Base-by-base conservation (phyloP, 2,329 filamentous ascomycete genomes). In the Ambrosiella cleistominuta region DNA sequence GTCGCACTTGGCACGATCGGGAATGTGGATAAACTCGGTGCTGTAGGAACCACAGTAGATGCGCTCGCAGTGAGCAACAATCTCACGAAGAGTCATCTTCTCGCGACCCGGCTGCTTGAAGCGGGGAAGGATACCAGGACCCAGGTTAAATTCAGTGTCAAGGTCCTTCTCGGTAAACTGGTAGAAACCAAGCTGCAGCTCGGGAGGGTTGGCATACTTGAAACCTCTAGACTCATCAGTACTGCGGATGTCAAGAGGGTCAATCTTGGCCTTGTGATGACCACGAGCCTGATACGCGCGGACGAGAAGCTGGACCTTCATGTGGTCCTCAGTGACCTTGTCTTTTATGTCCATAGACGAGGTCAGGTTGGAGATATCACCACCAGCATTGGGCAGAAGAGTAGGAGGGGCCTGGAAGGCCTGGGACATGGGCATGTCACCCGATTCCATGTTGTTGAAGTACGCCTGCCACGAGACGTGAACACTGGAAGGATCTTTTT, bases 401-500 rank as follows among this genome's bases (percentile, higher is more conserved):
- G 86, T 95, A 13, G 93, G 93, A 52, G 93, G 93, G 64, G 93
- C 90, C 64, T 89, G 89, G 77, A 98, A 98, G 65, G 93, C 93
- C 73, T 95, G 87, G 63, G 91, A 93, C 69, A 95, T 88, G 69
- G 91, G 91, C 88, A 98, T 97, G 68, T 93, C 87, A 70, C 93
- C 93, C 64, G 82, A 86, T 77, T 98, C 93, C 86, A 98, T 96
- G 75, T 98, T 98, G 75, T 84, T 88, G 80, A 98, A 98, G 80
- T 98, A 98, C 69, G 94, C 84, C 75, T 95, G 91, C 93, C 93
- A 98, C 70, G 93, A 98, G 66, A 95, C 79, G 73, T 98, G 93
- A 61, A 98, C 93, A 68, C 88, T 95, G 66, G 82, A 80, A 56
- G 93, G 90, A 66, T 98, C 89, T 63, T 86, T 78, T 74, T 91